These are phyloP conservation scores for Apiotrichum sp. DNA, from an alignment of 1,284 basidiomycete genomes.

Conservation along the genomic window DNA sequence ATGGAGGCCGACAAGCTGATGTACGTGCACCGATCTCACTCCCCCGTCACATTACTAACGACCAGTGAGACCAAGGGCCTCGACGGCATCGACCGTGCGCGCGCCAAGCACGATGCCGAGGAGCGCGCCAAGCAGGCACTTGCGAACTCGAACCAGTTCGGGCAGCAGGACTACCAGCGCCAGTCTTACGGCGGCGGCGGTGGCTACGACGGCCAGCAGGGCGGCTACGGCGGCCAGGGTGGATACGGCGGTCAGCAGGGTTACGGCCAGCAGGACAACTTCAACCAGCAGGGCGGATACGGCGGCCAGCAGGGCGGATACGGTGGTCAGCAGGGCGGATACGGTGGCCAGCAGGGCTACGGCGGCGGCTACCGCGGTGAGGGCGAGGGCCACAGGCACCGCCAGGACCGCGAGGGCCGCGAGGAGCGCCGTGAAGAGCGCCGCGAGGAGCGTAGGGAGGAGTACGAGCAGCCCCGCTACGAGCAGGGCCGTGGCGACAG, in stretches of 20 bases:
- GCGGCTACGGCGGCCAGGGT: too few relatives aligned
- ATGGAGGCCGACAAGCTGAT: slow-evolving; percentile 35
- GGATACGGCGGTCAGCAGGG: too few relatives aligned
- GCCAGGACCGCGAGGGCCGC: background rate
- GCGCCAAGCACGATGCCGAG: slow-evolving; percentile 22
- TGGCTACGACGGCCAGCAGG: too few relatives aligned
- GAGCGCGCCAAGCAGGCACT: slow-evolving; percentile 22
- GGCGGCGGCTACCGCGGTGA: slow-evolving; percentile 4
- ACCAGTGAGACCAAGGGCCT: slow-evolving; percentile 25
- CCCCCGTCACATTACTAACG: background rate
- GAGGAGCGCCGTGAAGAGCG: background rate
- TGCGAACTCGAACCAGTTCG: slow-evolving; percentile 15
- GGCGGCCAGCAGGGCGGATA: background rate
- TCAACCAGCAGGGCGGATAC: too few relatives aligned
- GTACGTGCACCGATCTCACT: slow-evolving; percentile 5
- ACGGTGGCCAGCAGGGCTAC: slow-evolving; percentile 1
- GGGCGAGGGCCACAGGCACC: background rate
- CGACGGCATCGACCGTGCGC: slow-evolving; percentile 18
- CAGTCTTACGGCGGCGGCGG: slow-evolving; percentile 6
- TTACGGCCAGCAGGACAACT: too few relatives aligned
- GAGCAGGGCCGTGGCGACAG: too few relatives aligned
- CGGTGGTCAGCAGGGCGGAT: slow-evolving; percentile 3
- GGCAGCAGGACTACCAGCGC: slow-evolving; percentile 13
- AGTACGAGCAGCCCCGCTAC: too few relatives aligned
- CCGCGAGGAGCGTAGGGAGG: background rate